These are phyloP conservation scores for Rhodotorula sp. DNA, from an alignment of 1,284 basidiomycete genomes.

Conservation along the genomic window DNA sequence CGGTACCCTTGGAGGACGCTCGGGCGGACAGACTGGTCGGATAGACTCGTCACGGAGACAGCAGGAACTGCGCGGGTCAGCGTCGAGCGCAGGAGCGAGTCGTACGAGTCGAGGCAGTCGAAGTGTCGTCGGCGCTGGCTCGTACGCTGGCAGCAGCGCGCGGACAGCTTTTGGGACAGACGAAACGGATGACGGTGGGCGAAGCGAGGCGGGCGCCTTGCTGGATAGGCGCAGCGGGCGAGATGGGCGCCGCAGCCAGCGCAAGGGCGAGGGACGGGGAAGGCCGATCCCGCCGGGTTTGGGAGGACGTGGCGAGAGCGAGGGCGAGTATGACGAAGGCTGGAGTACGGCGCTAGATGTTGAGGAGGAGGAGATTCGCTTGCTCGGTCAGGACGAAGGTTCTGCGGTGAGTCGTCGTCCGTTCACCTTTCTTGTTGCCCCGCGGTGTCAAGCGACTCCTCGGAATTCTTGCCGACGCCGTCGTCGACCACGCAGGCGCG, in stretches of 20 bases:
- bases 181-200: too few species aligned
- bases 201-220: too few species aligned
- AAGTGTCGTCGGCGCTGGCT: too few species aligned
- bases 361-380: slow-evolving; percentile 30
- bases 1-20: too few species aligned
- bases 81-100: too few species aligned
- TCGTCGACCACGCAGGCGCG: not conserved
- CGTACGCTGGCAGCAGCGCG: too few species aligned
- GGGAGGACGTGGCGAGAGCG: slow-evolving; percentile 30
- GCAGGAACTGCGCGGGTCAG: too few species aligned
- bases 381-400: slow-evolving; percentile 10
- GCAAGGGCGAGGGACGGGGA: not conserved
- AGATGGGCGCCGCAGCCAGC: not conserved
- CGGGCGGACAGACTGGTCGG: too few species aligned
- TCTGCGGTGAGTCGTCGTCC: slow-evolving; percentile 10
- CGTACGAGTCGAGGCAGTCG: too few species aligned
- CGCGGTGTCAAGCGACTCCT: not conserved
- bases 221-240: too few species aligned
- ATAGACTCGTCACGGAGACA: too few species aligned
- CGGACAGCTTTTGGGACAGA: too few species aligned
- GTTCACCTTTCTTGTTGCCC: not conserved
- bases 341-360: slow-evolving; percentile 26
- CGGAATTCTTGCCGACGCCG: not conserved
- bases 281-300: slow-evolving; percentile 12
- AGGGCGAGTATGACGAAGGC: slow-evolving; percentile 37